These are phyloP conservation scores for Euphrasia arctica DNA, from an alignment of 305 asterid genomes.

Conservation along the genomic window DNA sequence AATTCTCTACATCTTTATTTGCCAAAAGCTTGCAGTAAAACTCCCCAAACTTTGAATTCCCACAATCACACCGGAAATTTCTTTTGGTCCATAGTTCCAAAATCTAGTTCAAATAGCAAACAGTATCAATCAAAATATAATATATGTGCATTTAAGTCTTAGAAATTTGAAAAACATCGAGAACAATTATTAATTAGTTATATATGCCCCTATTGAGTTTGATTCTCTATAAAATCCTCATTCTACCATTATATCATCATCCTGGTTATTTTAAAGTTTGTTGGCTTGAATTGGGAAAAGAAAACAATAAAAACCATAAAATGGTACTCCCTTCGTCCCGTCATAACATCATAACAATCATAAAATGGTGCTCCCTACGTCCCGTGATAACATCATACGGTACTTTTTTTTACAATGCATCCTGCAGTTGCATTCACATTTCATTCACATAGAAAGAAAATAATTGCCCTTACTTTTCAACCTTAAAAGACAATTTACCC, in stretches of 20 bases:
- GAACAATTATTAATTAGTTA: not conserved
- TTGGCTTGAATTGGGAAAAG: no score
- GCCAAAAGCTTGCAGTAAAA: constrained; percentile 83
- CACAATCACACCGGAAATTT: constrained; percentile 96
- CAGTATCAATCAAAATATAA: not conserved
- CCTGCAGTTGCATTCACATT: no score
- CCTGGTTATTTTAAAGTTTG: no score
- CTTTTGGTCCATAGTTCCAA: constrained; percentile 98
- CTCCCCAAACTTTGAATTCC: constrained; percentile 93
- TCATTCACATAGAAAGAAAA: no score
- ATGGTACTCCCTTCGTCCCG: no score
- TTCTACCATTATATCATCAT: not conserved
- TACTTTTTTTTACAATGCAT: no score
- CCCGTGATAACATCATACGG: no score
- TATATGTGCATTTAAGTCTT: not conserved
- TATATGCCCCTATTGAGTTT: not conserved
- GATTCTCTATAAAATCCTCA: not conserved
- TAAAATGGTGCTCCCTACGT: no score
- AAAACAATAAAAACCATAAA: no score
- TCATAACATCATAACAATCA: no score
- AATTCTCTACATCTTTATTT: constrained; percentile 77
- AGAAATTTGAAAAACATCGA: not conserved
- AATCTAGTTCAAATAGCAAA: constrained; percentile 36
- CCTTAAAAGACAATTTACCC: no score
- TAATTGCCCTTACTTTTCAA: no score